Base-by-base conservation (phyloP, 2,329 filamentous ascomycete species). In the Penicillium glabrum region DNA sequence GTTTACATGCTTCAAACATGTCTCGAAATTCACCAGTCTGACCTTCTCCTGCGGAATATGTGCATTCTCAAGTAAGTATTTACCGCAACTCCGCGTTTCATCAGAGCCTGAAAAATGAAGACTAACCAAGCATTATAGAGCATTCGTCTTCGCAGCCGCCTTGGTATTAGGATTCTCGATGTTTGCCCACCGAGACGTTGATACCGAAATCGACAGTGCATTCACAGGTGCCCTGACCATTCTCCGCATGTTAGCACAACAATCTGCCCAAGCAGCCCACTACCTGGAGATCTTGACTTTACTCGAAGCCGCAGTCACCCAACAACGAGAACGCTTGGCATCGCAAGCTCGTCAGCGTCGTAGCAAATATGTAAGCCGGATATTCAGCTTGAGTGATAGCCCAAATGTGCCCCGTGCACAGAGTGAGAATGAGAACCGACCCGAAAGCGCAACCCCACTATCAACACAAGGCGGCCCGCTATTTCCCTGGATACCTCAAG, bases 141-240 rank as follows among this genome's bases (percentile, higher is more conserved):
- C 80, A 19, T 78, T 81, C 55, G 72, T 85, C 0, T 86, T 86
- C 54, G 81, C 82, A 0, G 81, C 84, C 2, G 83, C 83, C 0
- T 69, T 86, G 0, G 78, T 86, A 0, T 73, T 86, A 0, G 83
- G 84, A 0, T 81, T 86, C 16, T 79, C 81, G 1, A 79, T 84
- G 60, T 84, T 86, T 57, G 80, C 80, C 0, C 78, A 82, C 48
- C 67, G 72, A 6, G 75, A 78, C 0, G 67, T 76, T 1, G 77
- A 82, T 29, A 69, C 76, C 67, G 64, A 66, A 10, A 59, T 67
- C 9, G 70, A 72, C 33, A 60, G 56, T 7, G 79, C 83, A 0
- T 86, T 86, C 58, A 69, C 73, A 21, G 77, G 79, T 2, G 79
- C 83, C 1, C 75, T 79, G 5, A 74, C 79, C 19, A 79, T 86